phyloP scores from a whole-genome alignment of 2,329 filamentous ascomycete species.

The Pseudogymnoascus sp. region DNA sequence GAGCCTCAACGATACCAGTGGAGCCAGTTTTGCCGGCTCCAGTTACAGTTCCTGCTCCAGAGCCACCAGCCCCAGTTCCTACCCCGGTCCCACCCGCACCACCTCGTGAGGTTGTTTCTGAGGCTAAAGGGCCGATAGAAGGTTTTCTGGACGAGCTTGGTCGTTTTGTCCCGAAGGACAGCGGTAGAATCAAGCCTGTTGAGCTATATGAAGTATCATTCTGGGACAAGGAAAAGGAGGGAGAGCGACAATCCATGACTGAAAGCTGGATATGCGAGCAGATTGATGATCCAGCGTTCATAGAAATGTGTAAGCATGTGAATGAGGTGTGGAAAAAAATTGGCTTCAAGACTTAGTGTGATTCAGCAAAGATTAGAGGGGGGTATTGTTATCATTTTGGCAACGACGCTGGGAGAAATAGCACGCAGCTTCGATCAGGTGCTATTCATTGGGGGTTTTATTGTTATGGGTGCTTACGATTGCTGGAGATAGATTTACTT shows the following conservation, averaged over 20 bases:
- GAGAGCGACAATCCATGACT: constrained; percentile 37
- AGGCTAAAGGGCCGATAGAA: constrained; percentile 15
- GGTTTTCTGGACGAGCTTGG: constrained; percentile 22
- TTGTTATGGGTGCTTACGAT: constrained; percentile 10
- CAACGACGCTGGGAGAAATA: constrained; percentile 80
- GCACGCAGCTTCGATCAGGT: constrained; percentile 3
- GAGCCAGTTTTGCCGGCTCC: neutral
- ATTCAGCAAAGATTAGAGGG: neutral
- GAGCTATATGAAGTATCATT: constrained; percentile 27
- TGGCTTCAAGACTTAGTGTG: constrained; percentile 35
- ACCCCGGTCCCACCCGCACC: neutral
- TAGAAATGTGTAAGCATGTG: constrained; percentile 45
- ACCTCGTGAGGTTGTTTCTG: neutral
- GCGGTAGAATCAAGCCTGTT: constrained; percentile 21
- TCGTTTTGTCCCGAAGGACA: constrained; percentile 22
- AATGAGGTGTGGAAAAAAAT: constrained; percentile 43
- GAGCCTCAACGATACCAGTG: neutral
- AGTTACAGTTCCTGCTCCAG: constrained; percentile 11
- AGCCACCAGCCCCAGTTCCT: neutral
- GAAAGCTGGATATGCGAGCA: constrained; percentile 46
- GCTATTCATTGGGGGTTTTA: neutral
- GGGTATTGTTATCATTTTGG: constrained; percentile 59
- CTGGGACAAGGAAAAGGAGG: constrained; percentile 27
- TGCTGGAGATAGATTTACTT: constrained; percentile 3
- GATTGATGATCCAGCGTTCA: constrained; percentile 43